Percentiles rank a stretch among this genome's conserved stretches.
phyloP scores from a whole-genome alignment of 345 rosid species.

The Rhodamnia rubescens region DNA sequence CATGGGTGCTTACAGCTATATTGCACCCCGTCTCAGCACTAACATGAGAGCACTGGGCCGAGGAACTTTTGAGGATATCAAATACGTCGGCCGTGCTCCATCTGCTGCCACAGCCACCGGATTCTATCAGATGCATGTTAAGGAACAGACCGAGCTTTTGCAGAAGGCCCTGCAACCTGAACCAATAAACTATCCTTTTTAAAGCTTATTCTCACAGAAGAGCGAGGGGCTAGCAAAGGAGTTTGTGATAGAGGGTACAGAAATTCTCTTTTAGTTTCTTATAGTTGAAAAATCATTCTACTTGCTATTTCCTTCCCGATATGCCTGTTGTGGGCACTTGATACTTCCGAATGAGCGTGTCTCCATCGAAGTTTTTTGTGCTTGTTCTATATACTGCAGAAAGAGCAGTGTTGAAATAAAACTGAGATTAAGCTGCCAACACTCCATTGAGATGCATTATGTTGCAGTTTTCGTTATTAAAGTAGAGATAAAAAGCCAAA shows the following conservation, averaged over 20 bases:
- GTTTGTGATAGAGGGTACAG: conserved; percentile 9
- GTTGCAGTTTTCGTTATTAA: background rate
- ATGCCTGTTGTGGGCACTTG: background rate
- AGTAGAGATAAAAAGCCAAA: background rate
- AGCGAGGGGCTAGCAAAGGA: conserved; percentile 1
- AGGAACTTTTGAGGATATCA: conserved; percentile 8
- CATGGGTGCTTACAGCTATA: conserved; percentile 13
- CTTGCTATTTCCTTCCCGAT: background rate
- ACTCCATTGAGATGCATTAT: background rate
- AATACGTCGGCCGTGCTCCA: conserved; percentile 7
- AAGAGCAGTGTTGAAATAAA: background rate
- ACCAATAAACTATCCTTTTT: background rate
- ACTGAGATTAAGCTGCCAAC: background rate
- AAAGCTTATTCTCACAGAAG: background rate
- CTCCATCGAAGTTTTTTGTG: background rate
- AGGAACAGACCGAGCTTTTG: conserved; percentile 10
- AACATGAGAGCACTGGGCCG: conserved; percentile 2
- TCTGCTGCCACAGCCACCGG: conserved; percentile 11
- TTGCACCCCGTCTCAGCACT: conserved; percentile 1
- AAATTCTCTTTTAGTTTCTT: conserved; percentile 15
- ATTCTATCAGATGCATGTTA: conserved; percentile 4
- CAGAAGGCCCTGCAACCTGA: conserved; percentile 6
- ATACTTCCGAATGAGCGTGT: background rate
- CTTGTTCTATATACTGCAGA: background rate
- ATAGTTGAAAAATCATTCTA: background rate